Evolutionary conservation across 2,329 filamentous ascomycete species (phyloP).

Genomic region (Tolypocladium inflatum): DNA sequence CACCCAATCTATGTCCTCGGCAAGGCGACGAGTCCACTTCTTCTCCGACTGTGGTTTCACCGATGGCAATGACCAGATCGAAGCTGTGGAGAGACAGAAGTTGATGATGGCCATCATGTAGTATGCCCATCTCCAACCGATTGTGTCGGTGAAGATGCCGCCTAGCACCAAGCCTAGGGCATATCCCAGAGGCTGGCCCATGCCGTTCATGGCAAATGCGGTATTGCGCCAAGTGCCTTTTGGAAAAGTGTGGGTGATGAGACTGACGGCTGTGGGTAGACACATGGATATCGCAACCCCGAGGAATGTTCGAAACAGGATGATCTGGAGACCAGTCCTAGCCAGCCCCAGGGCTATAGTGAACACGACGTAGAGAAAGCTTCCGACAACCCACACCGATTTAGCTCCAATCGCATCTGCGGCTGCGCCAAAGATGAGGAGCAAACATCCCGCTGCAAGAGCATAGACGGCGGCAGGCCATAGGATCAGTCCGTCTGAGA

Average conservation of each 20-base stretch:
- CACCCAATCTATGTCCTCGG: constrained; percentile 42
- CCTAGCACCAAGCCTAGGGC: constrained; percentile 39
- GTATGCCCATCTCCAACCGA: constrained; percentile 38
- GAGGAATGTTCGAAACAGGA: constrained; percentile 23
- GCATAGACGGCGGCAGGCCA: constrained; percentile 21
- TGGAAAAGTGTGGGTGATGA: constrained; percentile 27
- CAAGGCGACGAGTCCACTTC: constrained; percentile 15
- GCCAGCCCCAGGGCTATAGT: constrained; percentile 24
- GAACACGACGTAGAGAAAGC: constrained; percentile 20
- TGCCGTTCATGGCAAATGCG: constrained; percentile 33
- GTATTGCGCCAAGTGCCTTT: constrained; percentile 26
- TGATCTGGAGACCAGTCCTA: constrained; percentile 24
- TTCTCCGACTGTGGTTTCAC: constrained; percentile 12
- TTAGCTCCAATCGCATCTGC: constrained; percentile 26
- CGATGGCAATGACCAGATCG: constrained; percentile 26
- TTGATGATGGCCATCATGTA: constrained; percentile 28
- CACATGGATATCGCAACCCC: constrained; percentile 28
- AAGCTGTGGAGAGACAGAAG: constrained; percentile 21
- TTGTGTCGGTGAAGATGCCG: constrained; percentile 35
- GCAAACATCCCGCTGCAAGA: constrained; percentile 16
- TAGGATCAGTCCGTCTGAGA: constrained; percentile 18
- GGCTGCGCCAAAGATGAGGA: constrained; percentile 26
- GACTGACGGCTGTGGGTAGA: constrained; percentile 24
- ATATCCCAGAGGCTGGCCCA: constrained; percentile 36
- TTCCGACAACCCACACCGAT: constrained; percentile 22